Base-by-base conservation (phyloP, 768 basidiomycete species). In the Phallus indusiatus region DNA sequence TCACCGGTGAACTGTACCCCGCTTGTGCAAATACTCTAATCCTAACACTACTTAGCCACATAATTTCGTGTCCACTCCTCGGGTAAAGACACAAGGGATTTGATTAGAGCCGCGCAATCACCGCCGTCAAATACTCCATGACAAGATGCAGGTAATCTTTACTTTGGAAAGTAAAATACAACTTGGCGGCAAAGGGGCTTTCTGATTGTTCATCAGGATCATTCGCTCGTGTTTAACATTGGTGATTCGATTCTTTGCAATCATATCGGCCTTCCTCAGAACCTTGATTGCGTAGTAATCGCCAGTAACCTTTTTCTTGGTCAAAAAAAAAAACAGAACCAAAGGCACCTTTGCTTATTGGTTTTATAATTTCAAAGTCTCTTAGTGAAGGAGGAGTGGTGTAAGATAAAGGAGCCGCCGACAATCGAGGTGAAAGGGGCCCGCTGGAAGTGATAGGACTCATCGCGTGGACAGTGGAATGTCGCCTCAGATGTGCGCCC, bases 191-290 rank as follows among this genome's bases (percentile, higher is more conserved):
- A 67, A 98, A 95, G 16, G 96, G 95, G 9, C 94, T 96, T 71
- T 96, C 94, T 1, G 95, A 90, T 72, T 98, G 95, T 94, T 94
- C 96, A 99, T 99, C 65, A 99, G 80, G 67, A 99, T 99, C 86
- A 96, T 98, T 59, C 96, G 82, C 75, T 99, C 96, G 1, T 96
- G 96, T 74, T 98, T 98, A 71, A 99, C 96, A 69, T 98, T 99
- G 53, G 96, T 98, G 70, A 99, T 95, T 72, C 98, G 96, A 76
- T 99, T 99, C 81, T 99, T 99, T 46, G 96, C 91, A 70, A 99
- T 98, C 96, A 99, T 99, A 73, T 99, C 96, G n/a, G 94, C 92
- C 76, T 99, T 99, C 77, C 95, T 97, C 69, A 99, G 74, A n/a
- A 98, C 94, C 73, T 99, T 99, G 82, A 99, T 95, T 24, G 96